Conservation (phyloP, 2,329 filamentous ascomycete genomes). For the Thelonectria olida region DNA sequence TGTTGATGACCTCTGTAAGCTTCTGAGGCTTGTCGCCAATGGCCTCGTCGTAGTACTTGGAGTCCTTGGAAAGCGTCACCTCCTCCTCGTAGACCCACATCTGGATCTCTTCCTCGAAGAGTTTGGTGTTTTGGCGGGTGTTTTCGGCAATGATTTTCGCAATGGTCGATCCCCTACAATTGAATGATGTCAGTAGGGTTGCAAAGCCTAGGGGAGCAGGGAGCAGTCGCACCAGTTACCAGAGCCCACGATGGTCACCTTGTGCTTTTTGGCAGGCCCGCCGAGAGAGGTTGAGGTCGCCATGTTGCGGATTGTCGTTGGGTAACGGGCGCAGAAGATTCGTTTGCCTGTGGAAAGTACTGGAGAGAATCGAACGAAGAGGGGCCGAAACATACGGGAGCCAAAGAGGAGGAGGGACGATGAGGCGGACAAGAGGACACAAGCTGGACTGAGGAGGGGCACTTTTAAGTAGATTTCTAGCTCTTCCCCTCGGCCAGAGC, state of each 20-base stretch:
- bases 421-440: slow-evolving; percentile 12
- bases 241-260: slow-evolving; percentile 92
- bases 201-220: neutral
- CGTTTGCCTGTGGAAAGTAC: slow-evolving; percentile 22
- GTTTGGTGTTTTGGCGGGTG: slow-evolving; percentile 75
- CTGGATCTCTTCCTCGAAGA: slow-evolving; percentile 90
- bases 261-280: slow-evolving; percentile 77
- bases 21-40: slow-evolving; percentile 78
- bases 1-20: slow-evolving; percentile 91
- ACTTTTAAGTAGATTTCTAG: slow-evolving; percentile 24
- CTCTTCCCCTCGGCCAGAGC: slow-evolving; percentile 31
- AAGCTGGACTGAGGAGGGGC: slow-evolving; percentile 39
- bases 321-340: slow-evolving; percentile 29
- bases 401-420: slow-evolving; percentile 2
- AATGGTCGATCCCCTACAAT: slow-evolving; percentile 88
- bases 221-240: slow-evolving; percentile 80
- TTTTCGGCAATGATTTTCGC: slow-evolving; percentile 97
- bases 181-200: neutral
- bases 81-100: slow-evolving; percentile 99
- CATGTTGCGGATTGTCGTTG: slow-evolving; percentile 44
- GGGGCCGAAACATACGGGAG: slow-evolving; percentile 37
- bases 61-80: slow-evolving; percentile 76
- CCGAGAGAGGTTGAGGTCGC: slow-evolving; percentile 51
- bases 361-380: slow-evolving; percentile 25
- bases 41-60: slow-evolving; percentile 74